phyloP scores from a whole-genome alignment of 331 rosid genomes.

The Erythrophleum ivorense region DNA sequence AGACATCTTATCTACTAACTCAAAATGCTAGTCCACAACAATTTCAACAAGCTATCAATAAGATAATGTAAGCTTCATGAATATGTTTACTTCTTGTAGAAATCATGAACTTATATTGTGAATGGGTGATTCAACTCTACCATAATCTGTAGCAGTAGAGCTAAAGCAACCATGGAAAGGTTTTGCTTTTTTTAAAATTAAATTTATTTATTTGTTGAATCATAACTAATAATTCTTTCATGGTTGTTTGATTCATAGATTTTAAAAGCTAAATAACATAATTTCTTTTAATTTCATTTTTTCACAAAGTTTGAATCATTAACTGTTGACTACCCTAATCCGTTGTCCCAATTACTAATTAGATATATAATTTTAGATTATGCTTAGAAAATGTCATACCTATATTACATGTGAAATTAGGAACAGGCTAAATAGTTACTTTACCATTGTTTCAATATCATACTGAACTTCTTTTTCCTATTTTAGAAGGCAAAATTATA shows the following conservation, averaged over 20 bases:
- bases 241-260: not conserved
- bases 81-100: not conserved
- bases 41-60: slow-evolving; percentile 79
- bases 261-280: not conserved
- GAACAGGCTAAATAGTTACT: not conserved
- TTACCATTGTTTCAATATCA: not conserved
- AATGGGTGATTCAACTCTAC: not conserved
- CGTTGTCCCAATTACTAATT: not conserved
- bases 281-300: not conserved
- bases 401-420: not conserved
- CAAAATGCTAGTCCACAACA: slow-evolving; percentile 74
- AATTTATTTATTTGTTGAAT: not conserved
- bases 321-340: not conserved
- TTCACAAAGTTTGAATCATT: not conserved
- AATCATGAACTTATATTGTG: not conserved
- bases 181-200: not conserved
- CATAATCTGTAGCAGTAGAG: not conserved
- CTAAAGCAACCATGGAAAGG: not conserved
- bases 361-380: not conserved
- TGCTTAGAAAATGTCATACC: not conserved
- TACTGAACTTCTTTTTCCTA: not conserved
- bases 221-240: not conserved
- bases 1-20: slow-evolving; percentile 74
- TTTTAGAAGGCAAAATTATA: slow-evolving; percentile 90
- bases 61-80: slow-evolving; percentile 56